Base-by-base conservation (phyloP, 371 early-diverging fungal species). In the Smittium culicis region DNA sequence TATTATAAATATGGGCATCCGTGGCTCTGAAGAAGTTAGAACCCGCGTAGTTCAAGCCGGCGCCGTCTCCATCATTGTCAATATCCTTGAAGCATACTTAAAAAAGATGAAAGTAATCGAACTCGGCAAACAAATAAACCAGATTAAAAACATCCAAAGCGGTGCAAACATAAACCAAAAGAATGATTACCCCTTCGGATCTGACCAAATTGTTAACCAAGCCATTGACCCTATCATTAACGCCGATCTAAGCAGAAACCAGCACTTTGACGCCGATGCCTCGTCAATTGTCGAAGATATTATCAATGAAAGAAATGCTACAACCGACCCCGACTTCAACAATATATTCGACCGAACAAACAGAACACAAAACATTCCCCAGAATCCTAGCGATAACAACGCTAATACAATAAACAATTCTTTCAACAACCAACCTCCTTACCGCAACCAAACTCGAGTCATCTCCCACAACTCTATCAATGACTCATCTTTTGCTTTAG, bases 1-100 rank as follows among this genome's bases (percentile, higher is more conserved):
- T 64, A 81, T 92, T 11, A 89, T 88, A 69, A 91, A 91, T 74
- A 82, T 91, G 54, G 92, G 92, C 35, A 85, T 92, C 31, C 80
- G 93, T 20, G 93, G 93, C 35, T 85, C 89, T 20, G 83, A 88
- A 59, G 80, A 83, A 35, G 86, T 93, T 56, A 79, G 93, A 35
- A 85, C 86, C 63, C 80, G 91, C 54, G 85, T 93, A 30, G 92
- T 91, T 1, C 86, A 90, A 63, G 88, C 89, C 57, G 92, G 91
- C 1, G 83, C 89, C 67, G 81, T 93, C 29, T 84, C 84, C 1
- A 83, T 91, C 54, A 83, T 92, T 17, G 82, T 89, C 65, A 85
- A 83, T 33, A 82, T 92, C 54, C 84, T 92, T 54, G 85, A 85
- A 65, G 86, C 83, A 63, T 86, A 86, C 73, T 75, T 84, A 56